A percentile compares a stretch with the other conserved stretches of the same genome.
phyloP scores from a whole-genome alignment of 345 rosid species.

The Moricandia moricandioides region DNA sequence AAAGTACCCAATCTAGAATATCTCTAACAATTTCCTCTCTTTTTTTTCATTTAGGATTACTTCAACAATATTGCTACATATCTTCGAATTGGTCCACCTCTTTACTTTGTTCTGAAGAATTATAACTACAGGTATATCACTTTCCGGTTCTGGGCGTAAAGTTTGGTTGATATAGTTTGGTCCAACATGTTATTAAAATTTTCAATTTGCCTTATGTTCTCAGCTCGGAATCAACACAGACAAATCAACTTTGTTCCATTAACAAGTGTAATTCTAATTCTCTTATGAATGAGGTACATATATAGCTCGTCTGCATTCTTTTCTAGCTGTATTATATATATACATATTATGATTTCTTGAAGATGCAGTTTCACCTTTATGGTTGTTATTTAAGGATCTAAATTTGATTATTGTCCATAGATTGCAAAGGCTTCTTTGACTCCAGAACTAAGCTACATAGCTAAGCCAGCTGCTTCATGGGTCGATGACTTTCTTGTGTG shows the following conservation, averaged over 20 bases:
- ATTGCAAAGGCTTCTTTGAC: conserved; percentile 78
- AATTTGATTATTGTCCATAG: conserved; percentile 37
- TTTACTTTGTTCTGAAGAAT: conserved; percentile 90
- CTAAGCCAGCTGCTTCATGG: conserved; percentile 99
- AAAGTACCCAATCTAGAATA: not conserved
- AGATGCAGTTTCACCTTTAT: too few species aligned
- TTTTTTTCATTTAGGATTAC: conserved; percentile 61
- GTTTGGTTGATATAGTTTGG: conserved; percentile 16
- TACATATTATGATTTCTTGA: not conserved
- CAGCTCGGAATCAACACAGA: conserved; percentile 90
- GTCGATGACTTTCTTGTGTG: conserved; percentile 98
- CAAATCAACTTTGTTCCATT: conserved; percentile 90
- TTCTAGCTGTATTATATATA: too few species aligned
- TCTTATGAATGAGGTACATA: conserved; percentile 82
- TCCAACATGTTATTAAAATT: conserved; percentile 25
- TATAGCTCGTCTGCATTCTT: not conserved
- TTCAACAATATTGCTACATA: conserved; percentile 71
- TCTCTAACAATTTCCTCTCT: conserved; percentile 28
- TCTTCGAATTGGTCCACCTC: conserved; percentile 92
- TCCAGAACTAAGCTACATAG: conserved; percentile 85
- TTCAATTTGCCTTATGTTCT: conserved; percentile 37
- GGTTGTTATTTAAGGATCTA: not conserved
- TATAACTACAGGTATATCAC: conserved; percentile 77
- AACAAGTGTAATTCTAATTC: conserved; percentile 86
- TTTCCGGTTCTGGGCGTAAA: conserved; percentile 9